Percentiles rank a stretch among this genome's conserved stretches.
phyloP scores from a whole-genome alignment of 2,329 filamentous ascomycete genomes.

The Fusarium tupiense region DNA sequence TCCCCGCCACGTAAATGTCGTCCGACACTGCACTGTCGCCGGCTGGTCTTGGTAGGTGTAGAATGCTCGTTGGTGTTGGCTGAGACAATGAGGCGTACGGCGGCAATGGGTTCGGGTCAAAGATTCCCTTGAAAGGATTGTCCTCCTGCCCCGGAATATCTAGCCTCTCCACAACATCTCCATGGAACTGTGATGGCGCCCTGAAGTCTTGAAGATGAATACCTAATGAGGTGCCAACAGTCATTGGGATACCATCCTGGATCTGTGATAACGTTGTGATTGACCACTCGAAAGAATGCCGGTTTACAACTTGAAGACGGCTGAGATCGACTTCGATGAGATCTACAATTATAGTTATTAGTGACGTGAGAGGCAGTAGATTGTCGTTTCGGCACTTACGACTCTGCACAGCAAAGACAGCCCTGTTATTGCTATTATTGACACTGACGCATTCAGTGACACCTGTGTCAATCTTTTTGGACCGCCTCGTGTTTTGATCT shows the following conservation, averaged over 20 bases:
- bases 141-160: constrained; percentile 40
- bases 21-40: constrained; percentile 67
- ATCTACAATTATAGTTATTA: constrained; percentile 44
- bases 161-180: constrained; percentile 51
- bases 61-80: constrained; percentile 82
- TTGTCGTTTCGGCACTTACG: constrained; percentile 54
- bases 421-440: constrained; percentile 72
- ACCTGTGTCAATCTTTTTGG: constrained; percentile 75
- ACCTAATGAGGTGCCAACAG: constrained; percentile 83
- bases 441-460: constrained; percentile 87
- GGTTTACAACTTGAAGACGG: constrained; percentile 74
- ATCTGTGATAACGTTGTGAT: constrained; percentile 84
- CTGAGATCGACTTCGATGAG: constrained; percentile 85
- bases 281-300: constrained; percentile 79
- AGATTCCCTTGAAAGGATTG: constrained; percentile 52
- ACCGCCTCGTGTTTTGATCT: constrained; percentile 56
- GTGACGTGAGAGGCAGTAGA: background rate
- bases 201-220: constrained; percentile 86
- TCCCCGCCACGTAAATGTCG: constrained; percentile 88
- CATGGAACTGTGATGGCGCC: constrained; percentile 47
- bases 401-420: constrained; percentile 83
- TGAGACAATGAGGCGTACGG: constrained; percentile 79
- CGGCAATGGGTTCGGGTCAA: constrained; percentile 63
- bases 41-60: constrained; percentile 74
- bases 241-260: constrained; percentile 74